Evolutionary conservation across 176 grass and related monocot genomes (phyloP).

Genomic region (Poa annua): DNA sequence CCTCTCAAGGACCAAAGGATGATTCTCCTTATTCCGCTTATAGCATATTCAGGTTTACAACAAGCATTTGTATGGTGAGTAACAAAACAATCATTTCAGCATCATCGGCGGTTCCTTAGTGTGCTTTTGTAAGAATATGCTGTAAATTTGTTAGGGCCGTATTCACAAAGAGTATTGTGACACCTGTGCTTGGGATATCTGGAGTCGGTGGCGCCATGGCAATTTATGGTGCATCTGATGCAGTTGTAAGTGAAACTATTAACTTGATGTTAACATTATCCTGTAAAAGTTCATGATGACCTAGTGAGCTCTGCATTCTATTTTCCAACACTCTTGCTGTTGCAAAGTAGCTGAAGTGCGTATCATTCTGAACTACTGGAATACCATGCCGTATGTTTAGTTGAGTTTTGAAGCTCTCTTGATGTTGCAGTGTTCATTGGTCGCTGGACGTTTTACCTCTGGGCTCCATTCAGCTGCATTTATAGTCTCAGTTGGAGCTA

Average conservation of each 20-base stretch:
- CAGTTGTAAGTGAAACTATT: constrained; percentile 59
- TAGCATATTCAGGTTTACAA: constrained; percentile 72
- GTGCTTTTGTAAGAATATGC: constrained; percentile 5
- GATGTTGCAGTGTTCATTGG: constrained; percentile 75
- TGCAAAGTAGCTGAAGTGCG: constrained; percentile 12
- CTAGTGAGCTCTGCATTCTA: background rate
- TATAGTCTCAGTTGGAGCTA: constrained; percentile 70
- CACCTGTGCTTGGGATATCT: constrained; percentile 89
- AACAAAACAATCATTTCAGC: background rate
- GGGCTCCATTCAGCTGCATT: constrained; percentile 76
- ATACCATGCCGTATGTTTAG: background rate
- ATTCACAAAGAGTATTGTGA: constrained; percentile 66
- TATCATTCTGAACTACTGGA: background rate
- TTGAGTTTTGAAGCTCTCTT: constrained; percentile 33
- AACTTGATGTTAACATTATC: background rate
- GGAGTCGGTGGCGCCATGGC: constrained; percentile 97
- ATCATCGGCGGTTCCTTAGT: constrained; percentile 21
- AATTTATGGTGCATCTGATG: constrained; percentile 88
- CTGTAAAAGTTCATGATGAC: background rate
- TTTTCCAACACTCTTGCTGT: background rate
- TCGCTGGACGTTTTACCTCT: constrained; percentile 78
- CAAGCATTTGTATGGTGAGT: constrained; percentile 61
- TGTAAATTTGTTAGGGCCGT: constrained; percentile 57
- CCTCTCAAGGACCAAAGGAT: constrained; percentile 80
- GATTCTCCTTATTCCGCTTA: constrained; percentile 88